Evolutionary conservation across 2,329 filamentous ascomycete species (phyloP).

Genomic region (Ceratocystiopsis brevicomis): DNA sequence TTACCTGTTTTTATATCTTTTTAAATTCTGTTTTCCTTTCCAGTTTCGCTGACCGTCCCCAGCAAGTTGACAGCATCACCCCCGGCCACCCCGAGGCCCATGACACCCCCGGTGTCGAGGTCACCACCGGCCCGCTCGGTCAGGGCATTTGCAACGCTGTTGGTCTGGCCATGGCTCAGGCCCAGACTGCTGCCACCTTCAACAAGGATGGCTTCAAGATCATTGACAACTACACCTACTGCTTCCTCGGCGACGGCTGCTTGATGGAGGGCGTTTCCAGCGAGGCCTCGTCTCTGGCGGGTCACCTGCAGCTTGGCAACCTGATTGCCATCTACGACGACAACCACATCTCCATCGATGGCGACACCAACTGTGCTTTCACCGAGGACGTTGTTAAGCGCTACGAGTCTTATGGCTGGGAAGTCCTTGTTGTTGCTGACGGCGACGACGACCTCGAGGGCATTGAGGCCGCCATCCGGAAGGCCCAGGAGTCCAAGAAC

Average conservation of each 20-base stretch:
- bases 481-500: conserved; percentile 73
- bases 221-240: conserved; percentile 91
- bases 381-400: conserved; percentile 91
- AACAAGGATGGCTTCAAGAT: conserved; percentile 92
- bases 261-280: conserved; percentile 94
- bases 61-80: conserved; percentile 52
- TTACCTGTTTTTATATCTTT: conserved; percentile 8
- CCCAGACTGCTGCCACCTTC: conserved; percentile 75
- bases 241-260: conserved; percentile 94
- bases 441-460: conserved; percentile 74
- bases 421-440: conserved; percentile 64
- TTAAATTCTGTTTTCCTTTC: neutral
- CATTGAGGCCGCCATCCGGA: conserved; percentile 76
- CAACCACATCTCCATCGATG: conserved; percentile 93
- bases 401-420: conserved; percentile 96
- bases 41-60: neutral
- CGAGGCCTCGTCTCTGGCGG: conserved; percentile 81
- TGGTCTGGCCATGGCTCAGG: conserved; percentile 91
- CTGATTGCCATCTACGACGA: conserved; percentile 94
- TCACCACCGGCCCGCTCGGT: conserved; percentile 92
- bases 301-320: conserved; percentile 95
- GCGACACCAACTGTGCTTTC: conserved; percentile 89
- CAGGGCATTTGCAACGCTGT: conserved; percentile 97
- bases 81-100: conserved; percentile 93
- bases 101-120: conserved; percentile 91